Evolutionary conservation across 2,329 filamentous ascomycete species (phyloP), one percentile per base, ranked within the genome.

Genomic region (Chrysoporthe austroafricana): DNA sequence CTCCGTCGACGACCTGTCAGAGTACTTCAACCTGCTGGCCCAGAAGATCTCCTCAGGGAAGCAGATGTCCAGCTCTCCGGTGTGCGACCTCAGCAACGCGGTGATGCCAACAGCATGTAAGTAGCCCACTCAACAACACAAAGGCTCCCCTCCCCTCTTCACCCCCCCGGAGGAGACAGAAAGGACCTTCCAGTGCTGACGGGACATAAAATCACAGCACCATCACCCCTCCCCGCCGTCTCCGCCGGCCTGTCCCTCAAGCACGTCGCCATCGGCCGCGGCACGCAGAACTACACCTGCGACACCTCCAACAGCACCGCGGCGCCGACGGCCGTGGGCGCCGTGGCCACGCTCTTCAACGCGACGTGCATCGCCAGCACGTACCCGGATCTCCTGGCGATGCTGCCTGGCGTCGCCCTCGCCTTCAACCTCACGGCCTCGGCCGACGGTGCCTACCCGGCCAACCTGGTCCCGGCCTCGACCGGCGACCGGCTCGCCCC

Each of bases 231-330:
- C 7, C 88, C 91, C 16, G 71, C 83, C 8, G 88, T 88, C 16
- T 80, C 87, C 0, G 72, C 81, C 7, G 91, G 90, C 66, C 82
- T 92, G 42, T 81, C 76, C 3, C 84, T 96, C 62, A 86, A 88
- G 76, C 92, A 96, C 79, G 91, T 97, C 65, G 92, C 91, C 76
- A 83, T 97, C 70, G 95, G 95, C 74, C 90, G 93, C 57, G 95
- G 95, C 69, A 96, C 92, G 8, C 90, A 97, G 81, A 97, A 97
- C 85, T 98, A 97, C 83, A 96, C 93, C 63, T 97, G 95, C 83
- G 83, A 86, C 68, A 81, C 85, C 64, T 79, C 79, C 70, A 86
- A 91, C 73, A 76, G 86, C 1, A 86, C 85, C 3, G 85, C 88
- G 0, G 80, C 80, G 0, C 94, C 95, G 16, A 83, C 82, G 11